phyloP scores from a whole-genome alignment of 768 basidiomycete species.

The Boletus pseudo-olivaceus region DNA sequence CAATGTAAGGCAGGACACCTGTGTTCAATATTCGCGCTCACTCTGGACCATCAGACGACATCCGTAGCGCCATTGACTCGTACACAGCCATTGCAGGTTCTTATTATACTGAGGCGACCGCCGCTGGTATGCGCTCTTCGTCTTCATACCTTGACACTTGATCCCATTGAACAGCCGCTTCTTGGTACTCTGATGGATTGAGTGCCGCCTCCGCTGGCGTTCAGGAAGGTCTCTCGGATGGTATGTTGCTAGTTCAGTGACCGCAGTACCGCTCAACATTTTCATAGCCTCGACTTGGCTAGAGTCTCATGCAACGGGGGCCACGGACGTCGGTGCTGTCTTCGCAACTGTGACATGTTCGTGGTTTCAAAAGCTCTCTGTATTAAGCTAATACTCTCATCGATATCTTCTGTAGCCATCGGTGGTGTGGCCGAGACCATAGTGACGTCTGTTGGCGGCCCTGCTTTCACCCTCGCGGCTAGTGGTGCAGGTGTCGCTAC shows the following conservation, averaged over 20 bases:
- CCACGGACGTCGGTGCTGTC: background rate
- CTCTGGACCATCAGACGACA: slow-evolving; percentile 16
- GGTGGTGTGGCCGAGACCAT: slow-evolving; percentile 53
- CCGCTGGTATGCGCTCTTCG: slow-evolving; percentile 10
- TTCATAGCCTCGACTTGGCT: slow-evolving; percentile 19
- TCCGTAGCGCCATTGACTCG: slow-evolving; percentile 39
- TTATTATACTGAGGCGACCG: slow-evolving; percentile 31
- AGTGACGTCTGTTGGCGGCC: slow-evolving; percentile 55
- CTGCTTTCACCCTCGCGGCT: slow-evolving; percentile 57
- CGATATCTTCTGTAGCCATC: slow-evolving; percentile 37
- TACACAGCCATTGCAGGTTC: slow-evolving; percentile 35
- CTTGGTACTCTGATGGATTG: slow-evolving; percentile 12
- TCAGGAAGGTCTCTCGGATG: slow-evolving; percentile 19
- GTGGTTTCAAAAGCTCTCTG: slow-evolving; percentile 1
- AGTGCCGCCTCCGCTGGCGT: slow-evolving; percentile 16
- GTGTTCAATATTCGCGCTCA: slow-evolving; percentile 3
- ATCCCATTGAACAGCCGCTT: slow-evolving; percentile 9
- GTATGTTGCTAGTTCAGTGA: background rate
- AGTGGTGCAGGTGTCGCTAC: slow-evolving; percentile 40
- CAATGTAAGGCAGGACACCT: slow-evolving; percentile 37
- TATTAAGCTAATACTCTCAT: background rate
- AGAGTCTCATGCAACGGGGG: background rate
- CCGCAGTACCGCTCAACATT: background rate
- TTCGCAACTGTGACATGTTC: slow-evolving; percentile 25
- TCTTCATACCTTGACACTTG: background rate